A percentile compares a stretch with the other conserved stretches of the same genome.
Evolutionary conservation across 2,329 filamentous ascomycete species (phyloP).

Genomic region (Alternaria gansuensis): DNA sequence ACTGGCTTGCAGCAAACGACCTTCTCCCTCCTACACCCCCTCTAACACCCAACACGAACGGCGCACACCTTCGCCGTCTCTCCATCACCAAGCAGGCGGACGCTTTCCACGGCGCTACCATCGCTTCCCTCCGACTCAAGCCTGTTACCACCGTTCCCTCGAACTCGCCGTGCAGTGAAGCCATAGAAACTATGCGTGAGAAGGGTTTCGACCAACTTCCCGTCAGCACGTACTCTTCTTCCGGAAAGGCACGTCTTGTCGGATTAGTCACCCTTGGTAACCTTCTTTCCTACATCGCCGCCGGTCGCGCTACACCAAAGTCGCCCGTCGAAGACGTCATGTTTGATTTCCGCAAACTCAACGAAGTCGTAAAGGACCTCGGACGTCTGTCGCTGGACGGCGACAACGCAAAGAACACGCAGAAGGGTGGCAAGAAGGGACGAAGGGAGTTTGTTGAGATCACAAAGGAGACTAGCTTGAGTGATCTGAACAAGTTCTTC

Average conservation of each 20-base stretch:
- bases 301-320: conserved; percentile 77
- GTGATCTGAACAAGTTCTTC: conserved; percentile 87
- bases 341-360: conserved; percentile 91
- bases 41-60: conserved; percentile 35
- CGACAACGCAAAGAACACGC: conserved; percentile 22
- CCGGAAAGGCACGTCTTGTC: conserved; percentile 76
- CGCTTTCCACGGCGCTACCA: conserved; percentile 79
- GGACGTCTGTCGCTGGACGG: conserved; percentile 52
- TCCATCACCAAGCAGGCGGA: conserved; percentile 62
- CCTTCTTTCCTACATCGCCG: conserved; percentile 87
- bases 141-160: conserved; percentile 86
- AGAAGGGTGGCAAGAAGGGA: conserved; percentile 35
- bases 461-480: conserved; percentile 85
- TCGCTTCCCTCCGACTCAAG: conserved; percentile 85
- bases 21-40: conserved; percentile 73
- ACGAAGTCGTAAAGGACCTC: conserved; percentile 86
- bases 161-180: conserved; percentile 77
- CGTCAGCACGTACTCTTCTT: conserved; percentile 68
- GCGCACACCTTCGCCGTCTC: conserved; percentile 46
- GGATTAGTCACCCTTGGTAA: conserved; percentile 96
- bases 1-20: conserved; percentile 97
- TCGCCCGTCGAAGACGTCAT: conserved; percentile 86
- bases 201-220: conserved; percentile 98
- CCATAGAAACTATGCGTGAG: conserved; percentile 97
- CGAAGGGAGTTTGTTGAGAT: conserved; percentile 86